Evolutionary conservation across 306 rosid species (phyloP).

Genomic region (Acacia acuminata): DNA sequence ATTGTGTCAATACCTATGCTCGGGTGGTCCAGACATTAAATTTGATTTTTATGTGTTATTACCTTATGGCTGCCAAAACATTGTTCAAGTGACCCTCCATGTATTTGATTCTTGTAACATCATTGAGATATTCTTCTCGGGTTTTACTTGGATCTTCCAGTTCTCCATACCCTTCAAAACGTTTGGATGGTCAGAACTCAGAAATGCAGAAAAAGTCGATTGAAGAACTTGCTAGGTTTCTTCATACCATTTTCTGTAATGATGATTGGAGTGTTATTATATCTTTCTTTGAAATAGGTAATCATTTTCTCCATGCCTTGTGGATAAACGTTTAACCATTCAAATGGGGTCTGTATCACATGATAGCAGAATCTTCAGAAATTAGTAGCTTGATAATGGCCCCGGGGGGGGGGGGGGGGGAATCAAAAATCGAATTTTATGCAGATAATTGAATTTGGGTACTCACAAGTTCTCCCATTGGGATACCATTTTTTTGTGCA

Average conservation of each 20-base stretch:
- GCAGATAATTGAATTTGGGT: neutral
- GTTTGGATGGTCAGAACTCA: neutral
- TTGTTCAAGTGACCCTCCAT: conserved; percentile 31
- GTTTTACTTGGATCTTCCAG: conserved; percentile 11
- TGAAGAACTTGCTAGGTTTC: neutral
- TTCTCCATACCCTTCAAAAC: conserved; percentile 22
- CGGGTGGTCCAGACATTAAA: neutral
- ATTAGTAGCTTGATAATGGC: neutral
- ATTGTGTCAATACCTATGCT: neutral
- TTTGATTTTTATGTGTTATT: neutral
- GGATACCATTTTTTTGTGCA: conserved; percentile 36
- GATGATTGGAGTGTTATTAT: conserved; percentile 59
- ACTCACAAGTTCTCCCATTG: conserved; percentile 44
- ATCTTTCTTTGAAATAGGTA: conserved; percentile 49
- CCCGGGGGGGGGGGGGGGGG: too few species aligned
- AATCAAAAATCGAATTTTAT: neutral
- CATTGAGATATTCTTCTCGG: conserved; percentile 23
- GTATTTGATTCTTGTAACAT: conserved; percentile 26
- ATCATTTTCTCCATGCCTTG: conserved; percentile 60
- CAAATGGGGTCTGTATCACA: conserved; percentile 44
- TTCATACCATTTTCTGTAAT: conserved; percentile 62
- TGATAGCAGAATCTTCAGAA: neutral
- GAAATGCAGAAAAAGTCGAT: neutral
- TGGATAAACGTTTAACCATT: conserved; percentile 50
- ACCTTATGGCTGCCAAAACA: conserved; percentile 39